Evolutionary conservation across 108 stramenopile species (phyloP).

Genomic region (Epithemia pelagica): DNA sequence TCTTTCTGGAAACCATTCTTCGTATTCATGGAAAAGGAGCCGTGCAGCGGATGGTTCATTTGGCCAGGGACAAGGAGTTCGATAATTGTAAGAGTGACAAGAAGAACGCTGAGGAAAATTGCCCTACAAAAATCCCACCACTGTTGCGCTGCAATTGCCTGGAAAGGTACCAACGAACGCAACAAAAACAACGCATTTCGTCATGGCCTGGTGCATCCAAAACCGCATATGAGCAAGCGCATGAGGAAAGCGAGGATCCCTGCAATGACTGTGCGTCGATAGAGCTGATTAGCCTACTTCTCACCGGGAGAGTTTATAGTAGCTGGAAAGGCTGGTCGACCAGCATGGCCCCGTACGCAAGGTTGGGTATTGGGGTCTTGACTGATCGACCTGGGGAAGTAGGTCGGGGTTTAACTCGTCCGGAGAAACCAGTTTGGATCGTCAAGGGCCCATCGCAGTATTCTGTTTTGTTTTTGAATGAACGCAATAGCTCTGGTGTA

Average conservation of each 20-base stretch:
- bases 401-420: slow-evolving; percentile 33
- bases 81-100: slow-evolving; percentile 24
- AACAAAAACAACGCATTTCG: not conserved
- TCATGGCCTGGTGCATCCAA: not conserved
- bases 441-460: slow-evolving; percentile 54
- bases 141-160: slow-evolving; percentile 3
- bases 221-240: not conserved
- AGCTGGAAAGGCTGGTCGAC: slow-evolving; percentile 51
- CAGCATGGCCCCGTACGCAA: slow-evolving; percentile 2
- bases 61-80: not conserved
- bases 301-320: slow-evolving; percentile 44
- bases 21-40: slow-evolving; percentile 51
- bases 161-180: not conserved
- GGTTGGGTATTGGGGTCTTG: slow-evolving; percentile 59
- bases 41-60: slow-evolving; percentile 19
- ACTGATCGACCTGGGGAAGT: slow-evolving; percentile 16
- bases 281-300: slow-evolving; percentile 59
- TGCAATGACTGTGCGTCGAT: slow-evolving; percentile 46
- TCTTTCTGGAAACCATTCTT: slow-evolving; percentile 70
- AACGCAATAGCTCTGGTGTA: slow-evolving; percentile 15
- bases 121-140: slow-evolving; percentile 9
- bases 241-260: slow-evolving; percentile 20
- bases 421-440: slow-evolving; percentile 65
- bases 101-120: slow-evolving; percentile 14
- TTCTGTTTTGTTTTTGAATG: slow-evolving; percentile 42